Percentiles rank a stretch among this genome's conserved stretches.
Evolutionary conservation across 2,329 filamentous ascomycete genomes (phyloP).

Genomic region (Colletotrichum musicola): DNA sequence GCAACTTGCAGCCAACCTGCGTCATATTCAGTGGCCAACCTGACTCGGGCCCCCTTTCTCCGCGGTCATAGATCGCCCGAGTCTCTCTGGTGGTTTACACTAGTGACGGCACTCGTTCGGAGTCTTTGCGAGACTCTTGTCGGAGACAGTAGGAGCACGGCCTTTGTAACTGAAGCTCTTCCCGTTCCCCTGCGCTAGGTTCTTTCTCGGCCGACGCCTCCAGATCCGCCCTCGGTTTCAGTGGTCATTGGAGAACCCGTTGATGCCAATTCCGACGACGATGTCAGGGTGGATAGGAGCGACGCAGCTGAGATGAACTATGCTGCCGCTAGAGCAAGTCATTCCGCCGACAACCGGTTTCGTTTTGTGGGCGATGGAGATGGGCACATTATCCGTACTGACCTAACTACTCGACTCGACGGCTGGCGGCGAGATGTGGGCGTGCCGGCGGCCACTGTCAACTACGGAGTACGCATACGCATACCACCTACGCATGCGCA

Average conservation of each 20-base stretch:
- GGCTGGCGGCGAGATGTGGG: slow-evolving; percentile 3
- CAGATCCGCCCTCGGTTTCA: background rate
- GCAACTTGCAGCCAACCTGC: slow-evolving; percentile 22
- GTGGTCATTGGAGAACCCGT: background rate
- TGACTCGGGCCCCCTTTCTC: slow-evolving; percentile 29
- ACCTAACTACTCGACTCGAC: background rate
- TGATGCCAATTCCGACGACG: slow-evolving; percentile 7
- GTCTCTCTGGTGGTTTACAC: background rate
- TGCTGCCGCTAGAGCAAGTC: slow-evolving; percentile 26
- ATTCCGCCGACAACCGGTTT: slow-evolving; percentile 12
- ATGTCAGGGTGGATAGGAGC: slow-evolving; percentile 26
- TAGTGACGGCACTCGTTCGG: slow-evolving; percentile 20
- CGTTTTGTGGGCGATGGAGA: slow-evolving; percentile 5
- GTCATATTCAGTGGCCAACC: slow-evolving; percentile 31
- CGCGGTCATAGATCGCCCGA: slow-evolving; percentile 8
- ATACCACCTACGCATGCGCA: background rate
- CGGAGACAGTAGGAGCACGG: background rate
- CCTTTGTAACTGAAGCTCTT: background rate
- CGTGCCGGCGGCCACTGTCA: background rate
- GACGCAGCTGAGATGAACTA: slow-evolving; percentile 2
- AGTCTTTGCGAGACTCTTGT: slow-evolving; percentile 19
- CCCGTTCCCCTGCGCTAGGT: slow-evolving; percentile 16
- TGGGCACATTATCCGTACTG: background rate
- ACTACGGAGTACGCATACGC: background rate
- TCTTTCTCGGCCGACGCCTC: slow-evolving; percentile 26